Evolutionary conservation across 1,139 yeast genomes (phyloP).

Genomic region (Hemisphaericaspora xylanilytica): DNA sequence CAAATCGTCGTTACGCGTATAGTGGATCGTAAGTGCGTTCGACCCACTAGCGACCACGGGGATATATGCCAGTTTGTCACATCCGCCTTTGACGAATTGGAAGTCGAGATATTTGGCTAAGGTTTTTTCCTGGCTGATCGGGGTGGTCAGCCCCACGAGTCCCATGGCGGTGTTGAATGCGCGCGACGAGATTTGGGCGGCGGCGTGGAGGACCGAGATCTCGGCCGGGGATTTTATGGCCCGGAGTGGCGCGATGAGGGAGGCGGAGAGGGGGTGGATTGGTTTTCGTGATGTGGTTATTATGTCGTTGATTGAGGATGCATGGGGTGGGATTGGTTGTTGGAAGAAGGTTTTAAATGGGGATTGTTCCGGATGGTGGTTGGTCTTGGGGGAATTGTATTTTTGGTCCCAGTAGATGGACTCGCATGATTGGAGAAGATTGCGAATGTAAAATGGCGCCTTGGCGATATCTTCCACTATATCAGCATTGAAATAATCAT

Average conservation of each 20-base stretch:
- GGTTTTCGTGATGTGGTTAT: conserved; percentile 28
- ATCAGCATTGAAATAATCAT: conserved; percentile 85
- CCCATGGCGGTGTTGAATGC: conserved; percentile 85
- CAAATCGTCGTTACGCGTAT: conserved; percentile 82
- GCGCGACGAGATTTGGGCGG: conserved; percentile 77
- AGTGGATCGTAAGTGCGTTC: conserved; percentile 85
- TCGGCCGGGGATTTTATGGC: conserved; percentile 75
- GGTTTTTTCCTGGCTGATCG: conserved; percentile 69
- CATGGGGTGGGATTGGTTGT: conserved; percentile 6
- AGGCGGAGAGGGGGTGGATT: conserved; percentile 44
- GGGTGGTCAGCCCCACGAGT: conserved; percentile 39
- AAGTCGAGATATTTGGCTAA: conserved; percentile 82
- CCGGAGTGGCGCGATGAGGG: conserved; percentile 58
- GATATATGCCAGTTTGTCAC: conserved; percentile 84
- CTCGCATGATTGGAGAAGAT: conserved; percentile 46
- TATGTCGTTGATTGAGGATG: conserved; percentile 19
- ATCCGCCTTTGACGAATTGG: conserved; percentile 80
- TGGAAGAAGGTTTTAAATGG: conserved; percentile 12
- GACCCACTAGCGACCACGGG: conserved; percentile 96
- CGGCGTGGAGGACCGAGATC: conserved; percentile 72
- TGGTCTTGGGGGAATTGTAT: conserved; percentile 14
- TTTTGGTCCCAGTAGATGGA: conserved; percentile 51
- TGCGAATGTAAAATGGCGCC: conserved; percentile 41
- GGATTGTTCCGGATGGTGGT: conserved; percentile 7
- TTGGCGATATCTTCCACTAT: conserved; percentile 52